Base-by-base conservation (phyloP, 1,284 basidiomycete species). In the Erythrobasidium hasegawianum region DNA sequence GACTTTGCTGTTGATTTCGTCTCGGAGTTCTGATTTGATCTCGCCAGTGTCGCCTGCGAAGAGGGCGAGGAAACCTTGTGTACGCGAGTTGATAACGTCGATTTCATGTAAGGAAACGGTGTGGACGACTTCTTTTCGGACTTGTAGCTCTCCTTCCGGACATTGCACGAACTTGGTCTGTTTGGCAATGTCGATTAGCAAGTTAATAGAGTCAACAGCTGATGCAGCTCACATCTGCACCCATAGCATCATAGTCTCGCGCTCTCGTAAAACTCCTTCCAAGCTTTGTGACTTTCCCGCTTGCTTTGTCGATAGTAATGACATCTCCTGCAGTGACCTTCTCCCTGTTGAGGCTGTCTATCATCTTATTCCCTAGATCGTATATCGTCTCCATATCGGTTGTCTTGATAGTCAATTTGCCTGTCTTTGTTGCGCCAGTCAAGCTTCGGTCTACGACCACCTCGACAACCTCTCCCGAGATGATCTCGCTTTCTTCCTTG, bases 311-410 rank as follows among this genome's bases (percentile, higher is more conserved):
- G 73, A 98, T 97, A 53, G 89, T 85, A 70, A 98, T 87, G 13
- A 98, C 89, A 75, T 98, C 95, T 29, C 96, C 95, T 0, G 95
- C 95, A 2, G 93, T 84, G 14, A 98, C 89, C 76, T 97, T 98
- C 81, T 98, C 94, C 78, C 95, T 96, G 57, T 91, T 88, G 45
- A 98, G 79, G 8, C 93, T 87, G 75, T 98, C 95, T 69, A 98
- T 97, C 96, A 98, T 98, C 83, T 98, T 98, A 67, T 88, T 93
- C 9, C 96, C 96, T 18, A 98, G 84, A 79, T 98, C 96, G 77
- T 98, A 98, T 47, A 98, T 90, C 14, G 95, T 98, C 81, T 98
- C 95, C 95, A 98, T 98, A 78, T 98, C 95, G 3, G 94, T 97
- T 10, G 93, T 97, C 80, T 98, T 98, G 75, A 98, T 89, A 0